phyloP scores from a whole-genome alignment of 164 flowering plant species.

The Chloranthus sessilifolius region DNA sequence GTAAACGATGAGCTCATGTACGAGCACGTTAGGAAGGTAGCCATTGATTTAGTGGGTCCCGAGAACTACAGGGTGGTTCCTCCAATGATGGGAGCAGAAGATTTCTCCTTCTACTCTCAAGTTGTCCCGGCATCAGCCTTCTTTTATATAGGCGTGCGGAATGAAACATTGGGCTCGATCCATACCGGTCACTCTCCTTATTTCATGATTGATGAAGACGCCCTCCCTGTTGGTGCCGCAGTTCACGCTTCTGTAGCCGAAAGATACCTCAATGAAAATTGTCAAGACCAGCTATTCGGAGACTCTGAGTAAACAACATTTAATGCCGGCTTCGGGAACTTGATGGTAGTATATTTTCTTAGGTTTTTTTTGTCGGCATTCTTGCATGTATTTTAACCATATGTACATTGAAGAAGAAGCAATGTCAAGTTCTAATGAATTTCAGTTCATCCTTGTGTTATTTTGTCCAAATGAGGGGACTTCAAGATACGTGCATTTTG shows the following conservation, averaged over 20 bases:
- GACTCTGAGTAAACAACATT: too few relatives aligned
- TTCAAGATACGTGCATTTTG: too few relatives aligned
- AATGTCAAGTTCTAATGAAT: too few relatives aligned
- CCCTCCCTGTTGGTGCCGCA: conserved; percentile 73
- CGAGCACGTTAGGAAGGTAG: conserved; percentile 60
- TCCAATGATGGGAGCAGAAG: conserved; percentile 89
- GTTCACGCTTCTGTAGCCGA: conserved; percentile 78
- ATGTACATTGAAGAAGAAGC: too few relatives aligned
- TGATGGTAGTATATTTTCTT: too few relatives aligned
- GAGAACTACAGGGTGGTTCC: conserved; percentile 40
- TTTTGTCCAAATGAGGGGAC: too few relatives aligned
- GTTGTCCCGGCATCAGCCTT: conserved; percentile 74
- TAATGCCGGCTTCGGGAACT: too few relatives aligned
- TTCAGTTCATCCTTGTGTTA: too few relatives aligned
- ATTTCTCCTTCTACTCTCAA: conserved; percentile 84
- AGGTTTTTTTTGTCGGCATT: too few relatives aligned
- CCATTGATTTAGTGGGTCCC: conserved; percentile 50
- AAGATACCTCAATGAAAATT: conserved; percentile 63
- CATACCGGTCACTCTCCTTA: conserved; percentile 77
- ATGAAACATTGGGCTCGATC: conserved; percentile 60
- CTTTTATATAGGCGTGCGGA: conserved; percentile 70
- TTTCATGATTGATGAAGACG: conserved; percentile 80
- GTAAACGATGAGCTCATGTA: conserved; percentile 66
- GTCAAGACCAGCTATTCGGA: too few relatives aligned
- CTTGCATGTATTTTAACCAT: too few relatives aligned